Conservation (phyloP, 306 rosid genomes). For the Lathyrus oleraceus region DNA sequence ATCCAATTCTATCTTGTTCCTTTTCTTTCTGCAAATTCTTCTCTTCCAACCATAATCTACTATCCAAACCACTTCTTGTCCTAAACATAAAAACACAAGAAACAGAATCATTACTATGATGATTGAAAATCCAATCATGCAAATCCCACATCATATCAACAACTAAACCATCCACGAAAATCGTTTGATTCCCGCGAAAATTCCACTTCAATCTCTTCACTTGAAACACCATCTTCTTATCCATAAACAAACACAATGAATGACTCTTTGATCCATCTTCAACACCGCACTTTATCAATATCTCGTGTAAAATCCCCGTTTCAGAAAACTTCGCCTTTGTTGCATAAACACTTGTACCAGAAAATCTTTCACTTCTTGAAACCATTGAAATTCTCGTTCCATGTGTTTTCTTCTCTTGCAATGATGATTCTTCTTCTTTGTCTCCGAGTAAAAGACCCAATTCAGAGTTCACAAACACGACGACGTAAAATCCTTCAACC, state of each 20-base stretch:
- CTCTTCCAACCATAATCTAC: slow-evolving; percentile 90
- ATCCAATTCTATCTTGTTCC: slow-evolving; percentile 50
- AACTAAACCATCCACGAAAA: slow-evolving; percentile 77
- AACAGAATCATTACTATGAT: slow-evolving; percentile 9
- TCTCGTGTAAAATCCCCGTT: slow-evolving; percentile 58
- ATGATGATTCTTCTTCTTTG: slow-evolving; percentile 31
- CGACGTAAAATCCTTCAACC: slow-evolving; percentile 49
- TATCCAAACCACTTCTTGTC: slow-evolving; percentile 77
- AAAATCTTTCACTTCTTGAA: slow-evolving; percentile 60
- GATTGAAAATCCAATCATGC: slow-evolving; percentile 81
- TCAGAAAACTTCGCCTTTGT: slow-evolving; percentile 65
- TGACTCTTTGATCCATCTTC: slow-evolving; percentile 44
- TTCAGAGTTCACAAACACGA: slow-evolving; percentile 59
- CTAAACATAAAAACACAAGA: slow-evolving; percentile 76
- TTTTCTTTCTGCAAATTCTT: slow-evolving; percentile 45
- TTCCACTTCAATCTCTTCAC: slow-evolving; percentile 84
- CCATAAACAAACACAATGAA: slow-evolving; percentile 55
- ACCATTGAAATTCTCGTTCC: slow-evolving; percentile 44
- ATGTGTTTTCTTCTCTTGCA: slow-evolving; percentile 6
- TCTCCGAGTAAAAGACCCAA: slow-evolving; percentile 60
- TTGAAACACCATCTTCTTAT: slow-evolving; percentile 61
- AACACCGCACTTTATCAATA: slow-evolving; percentile 57
- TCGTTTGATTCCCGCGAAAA: slow-evolving; percentile 87
- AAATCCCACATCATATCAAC: slow-evolving; percentile 98
- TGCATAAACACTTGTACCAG: slow-evolving; percentile 46